A percentile compares a stretch with the other conserved stretches of the same genome.
phyloP scores from a whole-genome alignment of 2,329 filamentous ascomycete species.

The Hymenoscyphus linearis region DNA sequence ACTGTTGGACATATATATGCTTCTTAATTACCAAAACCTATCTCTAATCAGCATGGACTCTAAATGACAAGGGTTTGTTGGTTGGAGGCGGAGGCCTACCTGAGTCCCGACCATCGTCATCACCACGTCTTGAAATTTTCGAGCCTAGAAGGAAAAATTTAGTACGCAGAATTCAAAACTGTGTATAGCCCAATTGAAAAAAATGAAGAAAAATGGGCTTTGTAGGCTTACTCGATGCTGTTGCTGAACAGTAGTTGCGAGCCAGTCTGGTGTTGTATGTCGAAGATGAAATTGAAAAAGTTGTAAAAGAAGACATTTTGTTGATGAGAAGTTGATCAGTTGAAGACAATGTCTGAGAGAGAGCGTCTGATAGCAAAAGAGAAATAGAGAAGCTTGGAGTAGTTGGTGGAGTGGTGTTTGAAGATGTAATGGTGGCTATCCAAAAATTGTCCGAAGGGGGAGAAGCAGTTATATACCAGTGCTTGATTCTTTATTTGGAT shows the following conservation, averaged over 20 bases:
- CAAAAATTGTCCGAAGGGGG: background rate
- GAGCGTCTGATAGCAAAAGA: background rate
- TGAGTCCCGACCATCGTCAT: constrained; percentile 2
- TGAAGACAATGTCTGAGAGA: background rate
- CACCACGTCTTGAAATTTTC: background rate
- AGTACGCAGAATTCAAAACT: background rate
- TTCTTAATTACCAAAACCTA: background rate
- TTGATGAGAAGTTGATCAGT: background rate
- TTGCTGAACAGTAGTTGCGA: background rate
- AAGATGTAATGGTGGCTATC: background rate
- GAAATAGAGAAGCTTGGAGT: background rate
- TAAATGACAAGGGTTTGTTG: background rate
- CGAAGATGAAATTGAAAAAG: background rate
- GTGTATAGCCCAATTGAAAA: background rate
- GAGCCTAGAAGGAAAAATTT: constrained; percentile 2
- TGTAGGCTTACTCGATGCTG: background rate
- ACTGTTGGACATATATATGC: background rate
- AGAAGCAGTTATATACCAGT: background rate
- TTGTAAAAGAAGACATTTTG: constrained; percentile 1
- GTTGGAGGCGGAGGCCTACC: constrained; percentile 4
- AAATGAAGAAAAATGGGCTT: background rate
- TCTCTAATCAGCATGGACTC: background rate
- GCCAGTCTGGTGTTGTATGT: background rate
- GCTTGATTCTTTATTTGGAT: background rate
- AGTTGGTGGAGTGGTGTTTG: background rate